Base-by-base conservation (phyloP, 805 yeast genomes). In the Lipomyces spencermartinsiae region DNA sequence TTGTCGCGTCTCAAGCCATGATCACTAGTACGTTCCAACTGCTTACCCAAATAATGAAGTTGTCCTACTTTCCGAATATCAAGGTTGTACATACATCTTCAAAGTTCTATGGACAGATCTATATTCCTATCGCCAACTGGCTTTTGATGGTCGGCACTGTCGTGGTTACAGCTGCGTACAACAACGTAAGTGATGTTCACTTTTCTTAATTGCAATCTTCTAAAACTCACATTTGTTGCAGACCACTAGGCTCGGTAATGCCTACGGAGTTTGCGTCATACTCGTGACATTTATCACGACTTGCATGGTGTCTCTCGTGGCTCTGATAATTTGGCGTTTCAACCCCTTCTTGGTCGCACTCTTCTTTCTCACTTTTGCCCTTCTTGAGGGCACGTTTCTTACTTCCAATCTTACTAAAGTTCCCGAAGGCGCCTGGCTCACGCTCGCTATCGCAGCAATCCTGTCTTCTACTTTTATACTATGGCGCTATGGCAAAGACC, bases 391-490 rank as follows among this genome's bases (percentile, higher is more conserved):
- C 0, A 74, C 80, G 49, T 75, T 85, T 73, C 79, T 85, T n/a
- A 75, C 81, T 63, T 80, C 87, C 8, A 86, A 84, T 64, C 69
- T 84, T 71, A 82, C 79, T 69, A 86, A 86, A 74, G 82, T 86
- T 1, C 81, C 83, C 0, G 84, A 83, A 67, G 89, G 89, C 56
- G 89, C 88, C 1, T 86, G 89, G 89, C 84, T 85, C 72, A 85
- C 89, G 0, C 74, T 86, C n/a, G n/a, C n/a, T 29, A n/a, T 54
- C n/a, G 58, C 58, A 55, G 31, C 53, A 55, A 19, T 43, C 46
- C 43, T 64, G 10, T 43, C 67, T 6, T 19, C 31, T 19, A 31
- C 57, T 7, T 63, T 59, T 33, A 16, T 35, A 6, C 29, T 46
- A 7, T 66, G 67, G 67, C 49, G 63, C 22, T 51, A 51, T 12